Evolutionary conservation across 192 early-diverging fungal species (phyloP).

Genomic region (Kickxella alabastrina): DNA sequence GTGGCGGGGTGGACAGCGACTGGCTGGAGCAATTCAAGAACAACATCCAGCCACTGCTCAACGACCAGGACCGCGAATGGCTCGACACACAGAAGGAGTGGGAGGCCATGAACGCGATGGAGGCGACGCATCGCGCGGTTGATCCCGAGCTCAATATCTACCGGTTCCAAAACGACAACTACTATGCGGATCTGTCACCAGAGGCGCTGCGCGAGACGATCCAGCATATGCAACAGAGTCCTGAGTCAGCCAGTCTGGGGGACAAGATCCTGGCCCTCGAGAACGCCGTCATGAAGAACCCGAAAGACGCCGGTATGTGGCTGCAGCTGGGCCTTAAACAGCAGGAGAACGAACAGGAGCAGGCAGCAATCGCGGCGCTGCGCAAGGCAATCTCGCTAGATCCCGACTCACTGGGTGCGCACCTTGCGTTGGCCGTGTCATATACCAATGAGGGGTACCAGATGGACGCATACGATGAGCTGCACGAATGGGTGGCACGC

Average conservation of each 20-base stretch:
- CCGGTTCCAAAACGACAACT: constrained; percentile 59
- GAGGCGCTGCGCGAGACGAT: constrained; percentile 51
- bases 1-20: constrained; percentile 50
- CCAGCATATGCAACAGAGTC: constrained; percentile 53
- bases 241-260: constrained; percentile 59
- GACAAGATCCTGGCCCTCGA: constrained; percentile 92
- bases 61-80: constrained; percentile 65
- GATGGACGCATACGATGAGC: constrained; percentile 82
- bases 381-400: constrained; percentile 72
- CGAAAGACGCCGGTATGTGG: constrained; percentile 80
- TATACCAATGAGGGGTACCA: constrained; percentile 90
- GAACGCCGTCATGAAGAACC: constrained; percentile 75
- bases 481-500: constrained; percentile 82
- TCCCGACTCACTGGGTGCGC: constrained; percentile 73
- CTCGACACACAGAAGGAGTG: constrained; percentile 69
- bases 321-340: constrained; percentile 81
- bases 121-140: constrained; percentile 30
- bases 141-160: constrained; percentile 67
- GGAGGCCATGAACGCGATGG: constrained; percentile 53
- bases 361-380: constrained; percentile 84
- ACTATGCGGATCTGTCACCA: constrained; percentile 19
- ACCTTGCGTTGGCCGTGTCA: constrained; percentile 83
- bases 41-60: constrained; percentile 65
- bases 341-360: constrained; percentile 97
- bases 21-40: constrained; percentile 68